These are phyloP conservation scores for Crinitomyces ghanaensis DNA, from an alignment of 805 yeast species.

Conservation along the genomic window DNA sequence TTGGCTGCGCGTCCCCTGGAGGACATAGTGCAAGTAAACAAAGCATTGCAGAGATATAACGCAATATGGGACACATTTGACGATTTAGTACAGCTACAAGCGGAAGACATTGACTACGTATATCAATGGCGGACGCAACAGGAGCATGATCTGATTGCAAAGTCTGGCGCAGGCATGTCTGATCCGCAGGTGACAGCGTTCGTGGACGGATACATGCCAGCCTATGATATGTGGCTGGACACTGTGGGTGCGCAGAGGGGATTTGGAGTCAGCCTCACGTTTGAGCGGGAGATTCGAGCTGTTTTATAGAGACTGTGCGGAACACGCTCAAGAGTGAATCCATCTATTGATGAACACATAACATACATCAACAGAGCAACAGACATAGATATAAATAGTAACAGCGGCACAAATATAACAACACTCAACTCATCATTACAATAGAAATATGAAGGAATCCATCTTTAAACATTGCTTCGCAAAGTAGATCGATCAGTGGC, in stretches of 20 bases:
- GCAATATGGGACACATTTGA: constrained; percentile 49
- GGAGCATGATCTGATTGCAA: constrained; percentile 47
- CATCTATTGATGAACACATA: too few relatives aligned
- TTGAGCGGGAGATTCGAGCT: too few relatives aligned
- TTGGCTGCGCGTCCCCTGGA: constrained; percentile 22
- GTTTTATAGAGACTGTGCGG: too few relatives aligned
- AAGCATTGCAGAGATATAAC: constrained; percentile 38
- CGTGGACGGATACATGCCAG: constrained; percentile 79
- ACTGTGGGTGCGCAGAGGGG: constrained; percentile 10
- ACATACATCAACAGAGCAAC: too few relatives aligned
- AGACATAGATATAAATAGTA: too few relatives aligned
- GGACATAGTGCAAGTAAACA: constrained; percentile 36
- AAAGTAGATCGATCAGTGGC: constrained; percentile 37
- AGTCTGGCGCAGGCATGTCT: constrained; percentile 67
- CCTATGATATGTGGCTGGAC: constrained; percentile 50
- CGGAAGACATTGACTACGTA: constrained; percentile 50
- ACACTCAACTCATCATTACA: too few relatives aligned
- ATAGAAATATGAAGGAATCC: constrained; percentile 52
- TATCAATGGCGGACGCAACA: constrained; percentile 68
- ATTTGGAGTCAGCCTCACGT: too few relatives aligned
- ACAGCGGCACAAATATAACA: too few relatives aligned
- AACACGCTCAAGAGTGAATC: too few relatives aligned
- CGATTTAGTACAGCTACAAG: constrained; percentile 48
- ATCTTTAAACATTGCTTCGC: constrained; percentile 40
- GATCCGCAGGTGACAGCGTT: constrained; percentile 56